phyloP scores from a whole-genome alignment of 2,329 filamentous ascomycete genomes.

The Colletotrichum sp. region DNA sequence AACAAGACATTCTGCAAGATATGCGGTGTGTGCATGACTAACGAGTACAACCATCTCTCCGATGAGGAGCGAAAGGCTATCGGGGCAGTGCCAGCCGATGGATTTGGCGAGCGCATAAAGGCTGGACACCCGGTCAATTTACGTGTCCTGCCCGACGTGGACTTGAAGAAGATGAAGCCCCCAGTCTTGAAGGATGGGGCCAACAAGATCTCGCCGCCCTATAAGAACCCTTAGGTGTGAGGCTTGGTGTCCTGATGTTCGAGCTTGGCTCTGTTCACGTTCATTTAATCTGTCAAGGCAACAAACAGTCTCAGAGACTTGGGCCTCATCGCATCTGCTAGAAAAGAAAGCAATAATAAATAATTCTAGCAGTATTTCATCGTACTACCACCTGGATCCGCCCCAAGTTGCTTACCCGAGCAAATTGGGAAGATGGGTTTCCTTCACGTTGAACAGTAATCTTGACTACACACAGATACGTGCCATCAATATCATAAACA shows the following conservation, averaged over 20 bases:
- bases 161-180: constrained; percentile 33
- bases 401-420: not conserved
- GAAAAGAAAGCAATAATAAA: not conserved
- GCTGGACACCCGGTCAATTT: constrained; percentile 40
- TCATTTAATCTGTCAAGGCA: not conserved
- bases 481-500: not conserved
- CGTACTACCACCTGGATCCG: not conserved
- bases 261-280: not conserved
- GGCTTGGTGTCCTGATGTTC: not conserved
- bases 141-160: constrained; percentile 41
- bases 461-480: not conserved
- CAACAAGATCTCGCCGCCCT: constrained; percentile 31
- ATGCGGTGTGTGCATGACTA: constrained; percentile 49
- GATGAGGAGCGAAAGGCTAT: constrained; percentile 41
- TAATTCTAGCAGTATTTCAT: not conserved
- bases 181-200: constrained; percentile 27
- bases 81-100: not conserved
- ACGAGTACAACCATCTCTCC: constrained; percentile 30
- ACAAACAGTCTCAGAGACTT: accelerated
- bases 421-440: not conserved
- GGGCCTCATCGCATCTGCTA: not conserved
- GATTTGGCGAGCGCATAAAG: not conserved
- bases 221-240: constrained; percentile 43
- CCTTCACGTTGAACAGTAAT: not conserved
- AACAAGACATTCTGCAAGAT: constrained; percentile 52